Conservation (phyloP, 805 yeast species). For the Starmerella stigmatis region DNA sequence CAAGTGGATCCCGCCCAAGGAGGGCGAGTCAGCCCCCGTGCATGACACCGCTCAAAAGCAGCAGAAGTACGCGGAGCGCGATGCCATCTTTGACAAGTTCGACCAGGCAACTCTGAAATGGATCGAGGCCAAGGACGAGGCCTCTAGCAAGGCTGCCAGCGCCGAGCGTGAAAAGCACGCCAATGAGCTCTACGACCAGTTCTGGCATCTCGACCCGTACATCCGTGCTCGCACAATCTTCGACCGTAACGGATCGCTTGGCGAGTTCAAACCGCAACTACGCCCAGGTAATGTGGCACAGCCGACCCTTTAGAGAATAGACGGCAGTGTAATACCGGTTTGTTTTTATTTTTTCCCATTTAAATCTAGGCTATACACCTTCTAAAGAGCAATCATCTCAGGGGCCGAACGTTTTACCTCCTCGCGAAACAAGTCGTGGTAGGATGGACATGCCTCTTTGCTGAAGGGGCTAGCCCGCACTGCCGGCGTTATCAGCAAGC, state of each 20-base stretch:
- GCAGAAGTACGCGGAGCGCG: conserved; percentile 42
- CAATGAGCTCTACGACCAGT: conserved; percentile 48
- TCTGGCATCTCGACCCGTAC: conserved; percentile 65
- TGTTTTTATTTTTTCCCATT: background rate
- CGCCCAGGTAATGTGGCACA: conserved; percentile 23
- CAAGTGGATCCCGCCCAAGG: conserved; percentile 52
- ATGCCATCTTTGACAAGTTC: conserved; percentile 42
- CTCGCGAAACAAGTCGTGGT: no score
- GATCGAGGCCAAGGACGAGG: conserved; percentile 45
- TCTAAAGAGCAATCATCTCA: no score
- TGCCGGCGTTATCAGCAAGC: no score
- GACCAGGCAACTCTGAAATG: conserved; percentile 62
- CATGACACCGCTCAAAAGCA: conserved; percentile 40
- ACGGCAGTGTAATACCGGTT: background rate
- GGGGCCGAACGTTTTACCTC: no score
- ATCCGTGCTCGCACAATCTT: conserved; percentile 66
- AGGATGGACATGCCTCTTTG: no score
- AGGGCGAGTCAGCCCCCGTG: conserved; percentile 43
- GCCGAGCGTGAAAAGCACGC: conserved; percentile 43
- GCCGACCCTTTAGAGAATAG: conserved; percentile 18
- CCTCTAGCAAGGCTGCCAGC: conserved; percentile 37
- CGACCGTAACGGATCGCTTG: conserved; percentile 64
- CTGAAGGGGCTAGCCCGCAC: no score
- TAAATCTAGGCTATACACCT: no score
- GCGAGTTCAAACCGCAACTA: conserved; percentile 29